Evolutionary conservation across 2,329 filamentous ascomycete genomes (phyloP), one percentile per base, ranked within the genome.

Genomic region (Zymoseptoria passerinii): DNA sequence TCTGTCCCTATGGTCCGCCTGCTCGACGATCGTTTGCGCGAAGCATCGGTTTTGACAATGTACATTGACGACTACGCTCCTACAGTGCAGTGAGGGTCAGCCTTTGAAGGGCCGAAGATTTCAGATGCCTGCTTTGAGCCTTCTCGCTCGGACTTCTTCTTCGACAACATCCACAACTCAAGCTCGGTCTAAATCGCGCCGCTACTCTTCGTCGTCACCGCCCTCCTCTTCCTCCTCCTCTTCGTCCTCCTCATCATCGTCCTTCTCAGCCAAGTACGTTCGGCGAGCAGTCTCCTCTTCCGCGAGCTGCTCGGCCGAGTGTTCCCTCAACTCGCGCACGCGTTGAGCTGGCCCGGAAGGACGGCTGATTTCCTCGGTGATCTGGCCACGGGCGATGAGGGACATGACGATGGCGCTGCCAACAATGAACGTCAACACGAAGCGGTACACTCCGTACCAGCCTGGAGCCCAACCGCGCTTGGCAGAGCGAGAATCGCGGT

Each of bases 381-480:
- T 85, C 76, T 92, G 87, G 68, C 91, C 88, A 61, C 92, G 85
- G 48, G 90, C 90, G 62, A 96, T 82, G 65, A 96, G 77, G 63
- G 84, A 92, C 66, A 90, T 77, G 49, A 94, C 84, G 65, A 96
- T 92, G 62, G 88, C 86, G 50, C 83, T 79, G 48, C 92, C 92
- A 28, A 96, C 92, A 61, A 96, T 82, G 72, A 92, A 92, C 1
- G 92, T 96, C 66, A 96, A 80, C 8, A 95, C 86, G 74, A 96
- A 96, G 35, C 92, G 89, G 78, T 96, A 96, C 53, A 86, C 88
- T 60, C 80, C 82, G 73, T 96, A 96, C 92, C 92, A 96, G 44
- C 79, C 71, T 23, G 92, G 92, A 2, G 87, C 86, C 86, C 89
- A 94, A 64, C 91, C 92, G 48, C 80, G 78, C 54, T 81, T 80